A percentile compares a stretch with the other conserved stretches of the same genome.
Conservation (phyloP, 768 basidiomycete species). For the Boletus huronensis region DNA sequence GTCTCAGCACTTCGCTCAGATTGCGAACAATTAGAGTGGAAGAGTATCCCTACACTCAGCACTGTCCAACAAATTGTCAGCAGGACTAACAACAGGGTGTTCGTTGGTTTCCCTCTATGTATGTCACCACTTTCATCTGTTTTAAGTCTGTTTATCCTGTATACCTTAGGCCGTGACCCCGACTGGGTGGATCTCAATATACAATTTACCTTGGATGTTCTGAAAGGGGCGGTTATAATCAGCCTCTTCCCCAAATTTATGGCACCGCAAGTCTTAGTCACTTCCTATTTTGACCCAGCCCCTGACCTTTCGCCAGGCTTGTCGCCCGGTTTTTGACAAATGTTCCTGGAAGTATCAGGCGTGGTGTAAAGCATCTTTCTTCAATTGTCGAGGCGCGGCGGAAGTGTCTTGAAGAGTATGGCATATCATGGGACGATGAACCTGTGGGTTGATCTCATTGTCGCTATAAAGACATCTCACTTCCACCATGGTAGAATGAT, state of each 20-base stretch:
- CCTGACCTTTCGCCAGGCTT: background rate
- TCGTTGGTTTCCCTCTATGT: slow-evolving; percentile 20
- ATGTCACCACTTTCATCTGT: background rate
- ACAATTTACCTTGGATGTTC: slow-evolving; percentile 20
- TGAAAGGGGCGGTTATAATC: slow-evolving; percentile 16
- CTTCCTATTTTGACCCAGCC: background rate
- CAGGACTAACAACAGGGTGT: slow-evolving; percentile 8
- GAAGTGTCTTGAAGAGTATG: background rate
- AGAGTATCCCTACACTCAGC: background rate
- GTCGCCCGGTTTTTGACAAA: background rate
- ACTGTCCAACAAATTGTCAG: slow-evolving; percentile 2
- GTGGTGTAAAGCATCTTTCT: slow-evolving; percentile 15
- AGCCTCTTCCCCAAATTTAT: slow-evolving; percentile 32
- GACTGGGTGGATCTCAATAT: slow-evolving; percentile 34
- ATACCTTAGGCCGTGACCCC: slow-evolving; percentile 2
- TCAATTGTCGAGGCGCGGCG: slow-evolving; percentile 24
- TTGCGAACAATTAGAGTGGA: slow-evolving; percentile 9
- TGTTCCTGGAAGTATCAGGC: slow-evolving; percentile 5
- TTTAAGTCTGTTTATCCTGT: background rate
- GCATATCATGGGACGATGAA: background rate
- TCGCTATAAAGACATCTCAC: background rate
- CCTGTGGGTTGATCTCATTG: background rate
- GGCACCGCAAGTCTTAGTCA: slow-evolving; percentile 24
- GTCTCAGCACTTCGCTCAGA: background rate
- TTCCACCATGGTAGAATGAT: slow-evolving; percentile 25